phyloP scores from a whole-genome alignment of 371 early-diverging fungal species.

The Apophysomyces trapeziformis region DNA sequence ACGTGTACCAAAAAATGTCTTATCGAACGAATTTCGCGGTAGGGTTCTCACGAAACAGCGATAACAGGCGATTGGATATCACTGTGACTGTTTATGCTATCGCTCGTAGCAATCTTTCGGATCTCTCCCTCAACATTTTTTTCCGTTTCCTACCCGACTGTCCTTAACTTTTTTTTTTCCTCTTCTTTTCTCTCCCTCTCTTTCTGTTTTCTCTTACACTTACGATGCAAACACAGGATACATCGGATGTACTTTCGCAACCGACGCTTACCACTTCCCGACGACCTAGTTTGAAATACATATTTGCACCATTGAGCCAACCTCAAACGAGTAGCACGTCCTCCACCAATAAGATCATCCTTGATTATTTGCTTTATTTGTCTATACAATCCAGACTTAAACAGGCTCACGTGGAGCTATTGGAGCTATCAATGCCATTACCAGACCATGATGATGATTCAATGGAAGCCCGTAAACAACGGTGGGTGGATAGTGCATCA shows the following conservation, averaged over 20 bases:
- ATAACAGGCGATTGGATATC: neutral
- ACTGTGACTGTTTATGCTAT: conserved; percentile 6
- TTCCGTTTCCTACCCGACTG: conserved; percentile 11
- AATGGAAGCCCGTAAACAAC: conserved; percentile 34
- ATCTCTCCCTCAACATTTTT: conserved; percentile 10
- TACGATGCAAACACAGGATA: conserved; percentile 17
- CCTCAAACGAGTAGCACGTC: conserved; percentile 29
- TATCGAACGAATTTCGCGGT: too few relatives aligned
- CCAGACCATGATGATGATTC: conserved; percentile 30
- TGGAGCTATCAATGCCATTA: conserved; percentile 41
- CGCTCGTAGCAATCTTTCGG: neutral
- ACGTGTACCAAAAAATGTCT: neutral
- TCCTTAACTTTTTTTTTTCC: conserved; percentile 11
- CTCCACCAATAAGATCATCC: conserved; percentile 64
- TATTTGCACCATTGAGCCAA: conserved; percentile 33
- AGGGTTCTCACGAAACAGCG: conserved; percentile 7
- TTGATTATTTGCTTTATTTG: conserved; percentile 63
- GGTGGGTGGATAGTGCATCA: conserved; percentile 45
- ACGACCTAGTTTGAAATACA: conserved; percentile 30
- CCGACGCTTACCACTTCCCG: conserved; percentile 12
- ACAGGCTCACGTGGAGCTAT: conserved; percentile 54
- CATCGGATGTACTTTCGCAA: conserved; percentile 7
- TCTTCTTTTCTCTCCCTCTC: conserved; percentile 1
- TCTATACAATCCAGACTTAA: conserved; percentile 65
- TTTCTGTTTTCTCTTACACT: neutral